Conservation (phyloP, 495 filamentous ascomycete genomes). For the Baudoinia panamericana region DNA sequence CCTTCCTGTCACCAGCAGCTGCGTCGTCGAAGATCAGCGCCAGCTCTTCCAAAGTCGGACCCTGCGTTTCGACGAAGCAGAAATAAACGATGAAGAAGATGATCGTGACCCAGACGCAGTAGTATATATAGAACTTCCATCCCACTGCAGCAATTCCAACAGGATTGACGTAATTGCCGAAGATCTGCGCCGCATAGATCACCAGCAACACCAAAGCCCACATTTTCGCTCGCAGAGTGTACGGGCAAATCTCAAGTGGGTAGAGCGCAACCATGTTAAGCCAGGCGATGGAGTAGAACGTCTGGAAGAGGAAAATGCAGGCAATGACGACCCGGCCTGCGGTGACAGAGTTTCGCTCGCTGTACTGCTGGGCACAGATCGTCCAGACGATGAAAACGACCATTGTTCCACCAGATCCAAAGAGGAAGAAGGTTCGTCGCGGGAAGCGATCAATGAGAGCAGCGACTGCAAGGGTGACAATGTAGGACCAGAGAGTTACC, state of each 20-base stretch:
- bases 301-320: conserved; percentile 26
- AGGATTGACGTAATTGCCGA: conserved; percentile 37
- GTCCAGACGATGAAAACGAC: conserved; percentile 22
- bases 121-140: conserved; percentile 26
- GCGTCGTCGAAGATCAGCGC: conserved; percentile 29
- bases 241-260: conserved; percentile 51
- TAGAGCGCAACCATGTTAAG: conserved; percentile 47
- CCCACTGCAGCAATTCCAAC: conserved; percentile 20
- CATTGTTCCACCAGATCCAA: conserved; percentile 13
- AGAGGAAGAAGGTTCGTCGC: conserved; percentile 10
- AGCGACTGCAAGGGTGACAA: conserved; percentile 12
- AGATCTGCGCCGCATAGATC: conserved; percentile 5
- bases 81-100: conserved; percentile 41
- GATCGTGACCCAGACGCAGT: conserved; percentile 16
- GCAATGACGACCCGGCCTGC: conserved; percentile 17
- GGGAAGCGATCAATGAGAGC: conserved; percentile 9
- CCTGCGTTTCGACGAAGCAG: conserved; percentile 54
- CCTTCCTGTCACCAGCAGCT: conserved; percentile 20
- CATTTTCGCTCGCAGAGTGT: conserved; percentile 54
- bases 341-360: conserved; percentile 3
- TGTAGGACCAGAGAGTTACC: conserved; percentile 14
- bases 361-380: conserved; percentile 21
- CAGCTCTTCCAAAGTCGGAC: conserved; percentile 56
- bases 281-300: conserved; percentile 28
- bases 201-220: conserved; percentile 43